Conservation (phyloP, 2,329 filamentous ascomycete genomes). For the Xylaria sp. region DNA sequence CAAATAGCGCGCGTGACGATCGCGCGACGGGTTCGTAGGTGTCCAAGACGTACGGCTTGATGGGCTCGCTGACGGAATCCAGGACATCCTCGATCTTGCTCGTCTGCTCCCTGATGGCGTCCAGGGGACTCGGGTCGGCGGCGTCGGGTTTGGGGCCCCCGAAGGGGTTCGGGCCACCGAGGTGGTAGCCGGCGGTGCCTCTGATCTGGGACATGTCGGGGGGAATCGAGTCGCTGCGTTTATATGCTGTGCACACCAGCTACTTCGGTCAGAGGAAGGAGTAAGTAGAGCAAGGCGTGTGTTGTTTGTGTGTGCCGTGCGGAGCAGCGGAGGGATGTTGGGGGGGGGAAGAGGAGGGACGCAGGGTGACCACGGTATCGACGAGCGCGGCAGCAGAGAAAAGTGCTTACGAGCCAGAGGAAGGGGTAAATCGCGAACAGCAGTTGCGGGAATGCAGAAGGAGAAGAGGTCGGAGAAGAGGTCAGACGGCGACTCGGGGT, state of each 20-base stretch:
- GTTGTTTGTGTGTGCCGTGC: background rate
- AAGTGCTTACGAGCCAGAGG: too few species aligned
- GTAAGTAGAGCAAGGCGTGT: background rate
- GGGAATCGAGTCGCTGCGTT: constrained; percentile 14
- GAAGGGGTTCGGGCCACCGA: constrained; percentile 75
- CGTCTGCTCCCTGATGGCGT: constrained; percentile 89
- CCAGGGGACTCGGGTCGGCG: constrained; percentile 76
- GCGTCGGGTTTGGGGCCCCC: constrained; percentile 63
- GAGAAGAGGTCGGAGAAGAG: background rate
- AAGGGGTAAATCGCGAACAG: background rate
- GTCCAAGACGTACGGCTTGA: constrained; percentile 79
- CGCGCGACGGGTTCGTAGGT: background rate
- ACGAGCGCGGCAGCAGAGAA: background rate
- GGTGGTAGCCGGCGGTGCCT: constrained; percentile 79
- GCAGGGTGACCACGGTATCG: too few species aligned
- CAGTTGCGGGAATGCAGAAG: background rate
- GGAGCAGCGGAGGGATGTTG: background rate
- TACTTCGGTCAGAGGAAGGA: constrained; percentile 21
- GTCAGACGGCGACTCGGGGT: background rate
- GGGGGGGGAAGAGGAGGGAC: background rate
- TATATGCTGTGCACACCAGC: constrained; percentile 28
- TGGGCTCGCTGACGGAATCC: constrained; percentile 82
- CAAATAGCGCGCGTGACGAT: background rate
- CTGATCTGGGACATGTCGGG: constrained; percentile 51
- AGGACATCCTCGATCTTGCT: constrained; percentile 97